Evolutionary conservation across 164 flowering plant genomes (phyloP).

Genomic region (grape (Vitis vinifera)): ASM3070453v1 NC_081813.1:3469501-3470000

Average conservation of each 20-base stretch:
- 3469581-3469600: not conserved
- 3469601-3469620: constrained; percentile 15
- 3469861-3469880: constrained; percentile 7
- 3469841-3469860: constrained; percentile 18
- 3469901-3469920: not conserved
- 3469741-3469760: not conserved
- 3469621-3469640: constrained; percentile 9
- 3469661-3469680: no score
- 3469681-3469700: not conserved
- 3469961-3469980: constrained; percentile 16
- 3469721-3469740: not conserved
- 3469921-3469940: constrained; percentile 3
- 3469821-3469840: constrained; percentile 13
- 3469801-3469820: not conserved
- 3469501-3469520: constrained; percentile 6
- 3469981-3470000: constrained; percentile 1
- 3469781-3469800: not conserved
- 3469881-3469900: constrained; percentile 7
- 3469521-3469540: not conserved
- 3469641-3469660: constrained; percentile 3
- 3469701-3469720: constrained; percentile 6
- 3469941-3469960: not conserved
- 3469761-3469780: constrained; percentile 10
- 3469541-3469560: constrained; percentile 17
- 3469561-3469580: not conserved